Evolutionary conservation across 179 eudicot species (phyloP).

Genomic region (Patellifolia procumbens): DNA sequence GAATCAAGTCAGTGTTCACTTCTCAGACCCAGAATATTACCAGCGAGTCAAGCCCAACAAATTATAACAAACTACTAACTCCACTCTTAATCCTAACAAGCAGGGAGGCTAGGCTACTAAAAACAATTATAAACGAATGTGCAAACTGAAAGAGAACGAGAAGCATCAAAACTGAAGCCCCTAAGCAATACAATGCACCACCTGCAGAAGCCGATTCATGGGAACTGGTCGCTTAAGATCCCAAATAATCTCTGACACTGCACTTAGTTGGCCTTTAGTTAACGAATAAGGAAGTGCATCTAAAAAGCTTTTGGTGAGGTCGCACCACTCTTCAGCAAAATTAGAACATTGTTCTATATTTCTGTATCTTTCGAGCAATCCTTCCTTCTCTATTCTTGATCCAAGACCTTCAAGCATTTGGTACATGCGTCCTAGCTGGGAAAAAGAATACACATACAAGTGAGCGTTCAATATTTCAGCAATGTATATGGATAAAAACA

Average conservation of each 20-base stretch:
- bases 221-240: slow-evolving; percentile 87
- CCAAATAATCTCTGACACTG: slow-evolving; percentile 88
- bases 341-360: slow-evolving; percentile 54
- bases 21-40: neutral
- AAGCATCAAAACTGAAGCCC: slow-evolving; percentile 10
- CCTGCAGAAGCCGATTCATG: slow-evolving; percentile 94
- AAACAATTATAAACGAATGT: neutral
- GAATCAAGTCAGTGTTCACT: too few relatives aligned
- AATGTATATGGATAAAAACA: neutral
- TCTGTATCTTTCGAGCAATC: slow-evolving; percentile 69
- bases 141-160: neutral
- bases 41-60: neutral
- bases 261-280: slow-evolving; percentile 78
- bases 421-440: slow-evolving; percentile 78
- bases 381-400: slow-evolving; percentile 77
- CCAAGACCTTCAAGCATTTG: slow-evolving; percentile 97
- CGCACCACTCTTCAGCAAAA: slow-evolving; percentile 69
- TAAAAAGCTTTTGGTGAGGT: slow-evolving; percentile 61
- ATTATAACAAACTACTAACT: neutral
- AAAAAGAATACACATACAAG: neutral
- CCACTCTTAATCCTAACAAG: neutral
- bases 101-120: neutral
- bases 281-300: slow-evolving; percentile 78
- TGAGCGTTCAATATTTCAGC: slow-evolving; percentile 6
- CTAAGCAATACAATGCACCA: slow-evolving; percentile 21